Conservation (phyloP, 2,329 filamentous ascomycete genomes). For the Trematosphaeria pertusa region DNA sequence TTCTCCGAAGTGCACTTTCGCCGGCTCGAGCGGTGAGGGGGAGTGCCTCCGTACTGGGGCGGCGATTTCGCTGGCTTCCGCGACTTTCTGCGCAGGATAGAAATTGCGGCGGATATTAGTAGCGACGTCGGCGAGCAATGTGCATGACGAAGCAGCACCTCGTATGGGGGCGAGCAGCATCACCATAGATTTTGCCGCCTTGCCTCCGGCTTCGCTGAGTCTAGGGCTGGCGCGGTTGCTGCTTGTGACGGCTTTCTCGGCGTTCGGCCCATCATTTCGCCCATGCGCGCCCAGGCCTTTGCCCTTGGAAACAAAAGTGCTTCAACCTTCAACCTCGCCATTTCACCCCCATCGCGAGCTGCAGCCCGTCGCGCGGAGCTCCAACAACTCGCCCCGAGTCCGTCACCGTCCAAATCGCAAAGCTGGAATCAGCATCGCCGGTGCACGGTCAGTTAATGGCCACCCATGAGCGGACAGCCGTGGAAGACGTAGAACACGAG, state of each 20-base stretch:
- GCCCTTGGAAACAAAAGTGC: slow-evolving; percentile 37
- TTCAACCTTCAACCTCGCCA: slow-evolving; percentile 9
- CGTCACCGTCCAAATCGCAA: slow-evolving; percentile 30
- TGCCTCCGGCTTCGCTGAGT: slow-evolving; percentile 25
- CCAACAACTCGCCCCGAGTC: slow-evolving; percentile 5
- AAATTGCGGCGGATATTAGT: not conserved
- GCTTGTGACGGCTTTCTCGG: slow-evolving; percentile 32
- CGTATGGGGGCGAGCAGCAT: slow-evolving; percentile 1
- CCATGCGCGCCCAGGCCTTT: slow-evolving; percentile 27
- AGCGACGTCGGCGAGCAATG: slow-evolving; percentile 2
- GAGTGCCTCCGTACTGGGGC: not conserved
- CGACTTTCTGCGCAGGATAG: not conserved
- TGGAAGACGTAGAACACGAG: slow-evolving; percentile 51
- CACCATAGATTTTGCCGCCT: slow-evolving; percentile 2
- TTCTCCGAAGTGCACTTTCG: not conserved
- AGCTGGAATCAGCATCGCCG: slow-evolving; percentile 45
- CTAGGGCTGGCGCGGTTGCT: slow-evolving; percentile 11
- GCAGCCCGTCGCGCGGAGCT: slow-evolving; percentile 13
- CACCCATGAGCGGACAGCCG: slow-evolving; percentile 47
- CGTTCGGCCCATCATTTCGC: slow-evolving; percentile 29
- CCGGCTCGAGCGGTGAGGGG: slow-evolving; percentile 1
- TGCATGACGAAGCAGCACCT: not conserved
- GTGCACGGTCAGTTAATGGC: slow-evolving; percentile 49
- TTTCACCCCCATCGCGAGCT: slow-evolving; percentile 12
- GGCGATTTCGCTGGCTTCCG: no score